Conservation (phyloP, 768 basidiomycete species). For the Paxillus ammoniavirescens region DNA sequence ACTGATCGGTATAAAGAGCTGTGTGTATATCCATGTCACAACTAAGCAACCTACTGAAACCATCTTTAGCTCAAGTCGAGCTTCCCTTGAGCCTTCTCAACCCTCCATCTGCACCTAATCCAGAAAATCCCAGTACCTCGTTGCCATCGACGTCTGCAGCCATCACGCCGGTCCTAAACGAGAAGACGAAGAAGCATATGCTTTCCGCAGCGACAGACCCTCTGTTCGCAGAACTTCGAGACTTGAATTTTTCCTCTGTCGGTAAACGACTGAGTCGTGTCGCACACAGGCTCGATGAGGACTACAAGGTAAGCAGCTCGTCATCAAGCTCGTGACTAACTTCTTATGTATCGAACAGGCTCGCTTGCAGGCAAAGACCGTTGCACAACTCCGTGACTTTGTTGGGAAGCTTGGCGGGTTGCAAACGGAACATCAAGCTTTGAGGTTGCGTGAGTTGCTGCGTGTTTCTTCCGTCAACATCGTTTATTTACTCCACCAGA, state of each 20-base stretch:
- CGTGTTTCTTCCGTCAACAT: background rate
- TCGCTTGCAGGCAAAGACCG: constrained; percentile 84
- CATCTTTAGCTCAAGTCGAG: constrained; percentile 66
- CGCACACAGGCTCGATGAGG: constrained; percentile 84
- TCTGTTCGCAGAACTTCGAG: constrained; percentile 79
- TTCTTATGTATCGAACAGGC: constrained; percentile 43
- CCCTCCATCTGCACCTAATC: constrained; percentile 48
- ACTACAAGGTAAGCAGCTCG: constrained; percentile 69
- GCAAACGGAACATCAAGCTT: constrained; percentile 86
- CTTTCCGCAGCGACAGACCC: constrained; percentile 77
- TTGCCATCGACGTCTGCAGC: constrained; percentile 41
- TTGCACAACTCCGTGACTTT: constrained; percentile 89
- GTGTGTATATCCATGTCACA: constrained; percentile 43
- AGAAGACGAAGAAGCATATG: constrained; percentile 88
- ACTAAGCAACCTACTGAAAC: background rate
- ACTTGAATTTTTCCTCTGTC: constrained; percentile 89
- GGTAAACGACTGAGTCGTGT: constrained; percentile 78
- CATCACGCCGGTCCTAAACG: constrained; percentile 57
- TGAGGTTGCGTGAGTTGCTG: constrained; percentile 73
- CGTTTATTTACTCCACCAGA: constrained; percentile 47
- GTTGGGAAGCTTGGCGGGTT: constrained; percentile 93
- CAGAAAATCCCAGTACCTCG: constrained; percentile 39
- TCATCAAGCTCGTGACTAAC: background rate
- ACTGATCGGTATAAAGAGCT: constrained; percentile 83
- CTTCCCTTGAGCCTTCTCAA: constrained; percentile 69